These are phyloP conservation scores for Rhynchospora pubera DNA, from an alignment of 176 grass and related monocot species.

Conservation along the genomic window DNA sequence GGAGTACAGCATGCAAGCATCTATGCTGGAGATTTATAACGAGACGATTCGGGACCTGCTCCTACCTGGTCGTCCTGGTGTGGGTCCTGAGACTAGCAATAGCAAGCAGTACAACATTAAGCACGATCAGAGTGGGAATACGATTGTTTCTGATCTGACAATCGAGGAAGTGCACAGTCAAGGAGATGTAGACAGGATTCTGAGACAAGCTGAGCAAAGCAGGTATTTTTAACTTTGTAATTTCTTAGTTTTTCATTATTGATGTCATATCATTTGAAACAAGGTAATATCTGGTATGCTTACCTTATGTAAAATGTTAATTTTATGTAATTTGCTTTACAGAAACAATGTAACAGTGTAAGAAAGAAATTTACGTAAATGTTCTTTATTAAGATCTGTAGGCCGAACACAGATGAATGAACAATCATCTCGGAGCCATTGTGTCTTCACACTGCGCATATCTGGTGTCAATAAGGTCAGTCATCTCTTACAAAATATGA, in stretches of 20 bases:
- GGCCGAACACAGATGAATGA: slow-evolving; percentile 94
- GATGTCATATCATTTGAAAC: neutral
- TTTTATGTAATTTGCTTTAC: too few species aligned
- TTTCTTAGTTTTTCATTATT: neutral
- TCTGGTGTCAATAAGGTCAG: slow-evolving; percentile 72
- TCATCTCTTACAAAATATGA: neutral
- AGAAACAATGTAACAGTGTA: neutral
- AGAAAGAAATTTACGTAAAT: neutral
- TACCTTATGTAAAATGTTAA: too few species aligned
- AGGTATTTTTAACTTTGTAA: slow-evolving; percentile 33
- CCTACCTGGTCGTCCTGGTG: slow-evolving; percentile 26
- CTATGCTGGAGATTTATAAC: slow-evolving; percentile 96
- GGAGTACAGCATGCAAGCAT: slow-evolving; percentile 86
- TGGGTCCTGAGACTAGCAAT: slow-evolving; percentile 22
- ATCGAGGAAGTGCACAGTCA: slow-evolving; percentile 56
- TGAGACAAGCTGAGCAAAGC: slow-evolving; percentile 69
- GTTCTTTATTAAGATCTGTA: slow-evolving; percentile 54
- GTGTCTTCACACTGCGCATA: slow-evolving; percentile 89
- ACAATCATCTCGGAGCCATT: slow-evolving; percentile 85
- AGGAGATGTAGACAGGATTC: slow-evolving; percentile 48
- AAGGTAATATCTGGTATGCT: neutral
- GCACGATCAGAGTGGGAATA: slow-evolving; percentile 75
- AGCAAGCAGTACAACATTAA: slow-evolving; percentile 74
- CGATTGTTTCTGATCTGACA: slow-evolving; percentile 63
- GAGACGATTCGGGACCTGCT: slow-evolving; percentile 91